phyloP scores from a whole-genome alignment of 345 rosid genomes.

The Murraya paniculata region DNA sequence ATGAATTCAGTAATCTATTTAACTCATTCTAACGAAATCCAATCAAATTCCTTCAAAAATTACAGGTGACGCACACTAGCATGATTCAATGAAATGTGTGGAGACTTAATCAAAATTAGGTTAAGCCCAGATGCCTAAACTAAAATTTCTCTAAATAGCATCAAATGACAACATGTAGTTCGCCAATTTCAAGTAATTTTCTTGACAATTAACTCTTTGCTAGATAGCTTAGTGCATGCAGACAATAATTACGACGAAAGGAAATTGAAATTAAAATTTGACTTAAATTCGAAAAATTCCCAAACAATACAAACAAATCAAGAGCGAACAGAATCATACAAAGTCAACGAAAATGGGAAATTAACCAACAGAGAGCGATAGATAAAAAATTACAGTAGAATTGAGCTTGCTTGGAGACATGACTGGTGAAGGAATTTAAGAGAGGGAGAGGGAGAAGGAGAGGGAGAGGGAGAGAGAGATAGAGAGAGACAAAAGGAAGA shows the following conservation, averaged over 20 bases:
- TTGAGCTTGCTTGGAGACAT: conserved; percentile 59
- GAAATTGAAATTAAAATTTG: neutral
- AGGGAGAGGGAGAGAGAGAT: neutral
- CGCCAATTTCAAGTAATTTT: neutral
- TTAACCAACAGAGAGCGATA: neutral
- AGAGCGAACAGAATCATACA: neutral
- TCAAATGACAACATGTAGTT: neutral
- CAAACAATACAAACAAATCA: neutral
- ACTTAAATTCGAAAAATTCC: neutral
- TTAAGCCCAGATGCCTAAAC: neutral
- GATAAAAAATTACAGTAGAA: conserved; percentile 41
- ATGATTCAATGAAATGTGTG: neutral
- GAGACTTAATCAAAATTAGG: neutral
- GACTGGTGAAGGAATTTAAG: neutral
- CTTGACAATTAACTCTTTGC: neutral
- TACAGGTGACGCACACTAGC: neutral
- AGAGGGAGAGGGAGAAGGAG: no score
- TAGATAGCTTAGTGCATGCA: neutral
- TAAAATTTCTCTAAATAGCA: neutral
- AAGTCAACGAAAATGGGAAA: neutral
- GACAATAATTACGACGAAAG: neutral
- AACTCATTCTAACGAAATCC: neutral
- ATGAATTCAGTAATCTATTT: neutral
- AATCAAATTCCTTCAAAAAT: neutral
- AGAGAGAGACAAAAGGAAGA: neutral